Evolutionary conservation across 257 asterid genomes (phyloP).

Genomic region (Eucommia ulmoides): DNA sequence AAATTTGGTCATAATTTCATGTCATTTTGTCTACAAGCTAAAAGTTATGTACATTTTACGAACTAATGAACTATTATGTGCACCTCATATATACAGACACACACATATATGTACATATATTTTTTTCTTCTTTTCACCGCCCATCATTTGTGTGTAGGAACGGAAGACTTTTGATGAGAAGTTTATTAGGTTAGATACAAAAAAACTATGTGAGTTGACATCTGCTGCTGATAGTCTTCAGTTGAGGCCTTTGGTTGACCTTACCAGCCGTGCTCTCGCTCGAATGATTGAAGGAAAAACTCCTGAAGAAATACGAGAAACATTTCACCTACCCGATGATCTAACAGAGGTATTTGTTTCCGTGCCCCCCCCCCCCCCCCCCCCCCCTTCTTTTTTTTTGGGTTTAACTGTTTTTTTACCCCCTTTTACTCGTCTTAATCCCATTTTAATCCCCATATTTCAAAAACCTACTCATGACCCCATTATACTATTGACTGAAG

Average conservation of each 20-base stretch:
- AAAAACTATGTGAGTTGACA: slow-evolving; percentile 29
- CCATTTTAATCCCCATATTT: too few species aligned
- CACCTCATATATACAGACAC: neutral
- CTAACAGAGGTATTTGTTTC: slow-evolving; percentile 29
- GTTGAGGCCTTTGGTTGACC: slow-evolving; percentile 33
- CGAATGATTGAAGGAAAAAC: slow-evolving; percentile 40
- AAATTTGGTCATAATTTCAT: too few species aligned
- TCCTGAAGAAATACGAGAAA: slow-evolving; percentile 39
- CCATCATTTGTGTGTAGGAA: slow-evolving; percentile 17
- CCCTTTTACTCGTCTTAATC: too few species aligned
- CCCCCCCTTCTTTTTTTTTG: too few species aligned
- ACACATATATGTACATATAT: neutral
- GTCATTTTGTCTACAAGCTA: too few species aligned
- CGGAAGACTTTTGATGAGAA: slow-evolving; percentile 35
- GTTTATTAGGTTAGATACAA: slow-evolving; percentile 27
- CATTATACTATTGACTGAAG: too few species aligned
- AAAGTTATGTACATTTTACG: too few species aligned
- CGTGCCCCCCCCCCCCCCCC: too few species aligned
- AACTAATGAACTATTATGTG: too few species aligned
- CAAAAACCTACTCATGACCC: too few species aligned
- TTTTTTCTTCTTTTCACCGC: too few species aligned
- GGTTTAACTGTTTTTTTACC: too few species aligned
- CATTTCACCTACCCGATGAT: slow-evolving; percentile 37
- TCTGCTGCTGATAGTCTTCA: slow-evolving; percentile 47
- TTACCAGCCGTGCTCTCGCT: slow-evolving; percentile 39